A percentile compares a stretch with the other conserved stretches of the same genome.
These are phyloP conservation scores for Pseudonitzschia multistriata DNA, from an alignment of 108 stramenopile genomes.

Conservation along the genomic window DNA sequence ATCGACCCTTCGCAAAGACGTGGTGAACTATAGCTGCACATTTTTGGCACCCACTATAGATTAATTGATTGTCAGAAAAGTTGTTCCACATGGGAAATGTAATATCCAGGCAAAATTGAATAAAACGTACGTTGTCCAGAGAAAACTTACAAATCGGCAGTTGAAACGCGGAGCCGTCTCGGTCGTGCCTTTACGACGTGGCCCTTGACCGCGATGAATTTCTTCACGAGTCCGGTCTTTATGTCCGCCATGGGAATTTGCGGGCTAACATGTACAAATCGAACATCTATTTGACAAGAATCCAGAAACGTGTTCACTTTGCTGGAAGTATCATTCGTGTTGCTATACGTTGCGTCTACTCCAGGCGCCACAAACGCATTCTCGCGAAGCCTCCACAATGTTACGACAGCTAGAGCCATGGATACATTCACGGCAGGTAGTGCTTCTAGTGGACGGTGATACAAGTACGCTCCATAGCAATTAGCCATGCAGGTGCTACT, in stretches of 20 bases:
- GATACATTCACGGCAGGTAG: slow-evolving; percentile 37
- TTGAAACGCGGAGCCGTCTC: slow-evolving; percentile 78
- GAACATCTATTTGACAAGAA: slow-evolving; percentile 28
- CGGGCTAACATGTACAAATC: slow-evolving; percentile 48
- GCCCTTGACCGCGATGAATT: slow-evolving; percentile 87
- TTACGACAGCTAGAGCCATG: slow-evolving; percentile 43
- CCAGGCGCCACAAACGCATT: background rate
- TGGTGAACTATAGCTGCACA: slow-evolving; percentile 71
- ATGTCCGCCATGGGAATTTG: slow-evolving; percentile 50
- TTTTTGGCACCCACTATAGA: slow-evolving; percentile 61
- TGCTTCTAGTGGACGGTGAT: slow-evolving; percentile 47
- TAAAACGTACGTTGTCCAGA: background rate
- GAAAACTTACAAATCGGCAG: slow-evolving; percentile 66
- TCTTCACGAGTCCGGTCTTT: slow-evolving; percentile 49
- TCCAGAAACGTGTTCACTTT: slow-evolving; percentile 41
- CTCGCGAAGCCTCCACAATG: slow-evolving; percentile 24
- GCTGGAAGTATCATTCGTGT: slow-evolving; percentile 3
- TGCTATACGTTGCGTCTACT: background rate
- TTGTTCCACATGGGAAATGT: background rate
- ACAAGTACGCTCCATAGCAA: slow-evolving; percentile 49
- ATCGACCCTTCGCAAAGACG: slow-evolving; percentile 70
- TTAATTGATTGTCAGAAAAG: background rate
- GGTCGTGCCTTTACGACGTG: slow-evolving; percentile 91
- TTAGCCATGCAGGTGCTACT: slow-evolving; percentile 5
- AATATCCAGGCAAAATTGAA: background rate